Evolutionary conservation across 1,139 yeast species (phyloP).

Genomic region (Taphrina confusa): DNA sequence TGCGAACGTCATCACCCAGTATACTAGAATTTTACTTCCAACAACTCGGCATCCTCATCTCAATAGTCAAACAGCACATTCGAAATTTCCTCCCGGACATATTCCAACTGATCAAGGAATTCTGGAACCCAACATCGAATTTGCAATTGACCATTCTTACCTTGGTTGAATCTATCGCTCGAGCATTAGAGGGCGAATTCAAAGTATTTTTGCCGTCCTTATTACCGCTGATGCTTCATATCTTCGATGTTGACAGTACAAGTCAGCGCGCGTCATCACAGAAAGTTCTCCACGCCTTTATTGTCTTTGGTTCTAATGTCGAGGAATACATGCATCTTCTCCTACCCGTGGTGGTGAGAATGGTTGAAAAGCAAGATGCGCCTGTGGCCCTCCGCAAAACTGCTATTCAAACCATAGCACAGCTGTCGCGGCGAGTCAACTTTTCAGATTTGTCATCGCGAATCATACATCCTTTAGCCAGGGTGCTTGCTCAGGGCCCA

Average conservation of each 20-base stretch:
- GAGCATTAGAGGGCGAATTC: conserved; percentile 88
- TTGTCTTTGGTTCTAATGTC: conserved; percentile 82
- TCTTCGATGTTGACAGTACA: conserved; percentile 75
- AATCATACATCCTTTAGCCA: conserved; percentile 78
- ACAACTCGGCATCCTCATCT: conserved; percentile 75
- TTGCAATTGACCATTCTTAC: conserved; percentile 78
- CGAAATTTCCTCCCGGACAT: conserved; percentile 77
- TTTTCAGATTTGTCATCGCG: conserved; percentile 88
- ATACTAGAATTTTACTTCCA: conserved; percentile 88
- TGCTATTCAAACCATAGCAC: conserved; percentile 83
- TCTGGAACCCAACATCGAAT: conserved; percentile 57
- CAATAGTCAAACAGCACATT: conserved; percentile 85
- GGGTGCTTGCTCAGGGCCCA: conserved; percentile 59
- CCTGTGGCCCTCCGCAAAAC: conserved; percentile 58
- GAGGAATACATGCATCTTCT: conserved; percentile 87
- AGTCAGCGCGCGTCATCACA: conserved; percentile 62
- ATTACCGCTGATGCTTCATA: conserved; percentile 71
- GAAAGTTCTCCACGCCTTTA: conserved; percentile 79
- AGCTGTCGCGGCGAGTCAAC: conserved; percentile 69
- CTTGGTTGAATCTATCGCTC: conserved; percentile 79
- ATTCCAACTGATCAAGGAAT: conserved; percentile 74
- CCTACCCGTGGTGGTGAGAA: conserved; percentile 75
- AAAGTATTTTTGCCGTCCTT: conserved; percentile 78
- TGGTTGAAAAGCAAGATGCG: conserved; percentile 70
- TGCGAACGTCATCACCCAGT: conserved; percentile 79